phyloP scores from a whole-genome alignment of 305 asterid genomes.

The Euphrasia arctica region DNA sequence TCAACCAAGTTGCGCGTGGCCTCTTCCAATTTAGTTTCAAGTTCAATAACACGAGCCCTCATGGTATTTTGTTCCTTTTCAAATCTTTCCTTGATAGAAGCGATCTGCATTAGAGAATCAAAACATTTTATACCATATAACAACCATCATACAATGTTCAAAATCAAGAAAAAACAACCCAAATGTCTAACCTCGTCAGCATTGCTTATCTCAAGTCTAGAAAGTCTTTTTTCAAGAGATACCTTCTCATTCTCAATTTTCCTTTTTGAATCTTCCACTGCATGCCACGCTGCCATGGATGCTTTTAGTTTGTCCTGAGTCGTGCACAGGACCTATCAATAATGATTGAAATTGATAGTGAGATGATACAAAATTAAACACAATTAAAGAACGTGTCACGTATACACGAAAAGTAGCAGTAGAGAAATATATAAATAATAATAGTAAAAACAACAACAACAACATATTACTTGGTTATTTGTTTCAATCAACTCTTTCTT shows the following conservation, averaged over 20 bases:
- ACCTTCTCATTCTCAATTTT: conserved; percentile 61
- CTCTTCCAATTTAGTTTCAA: conserved; percentile 72
- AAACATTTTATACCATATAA: conserved; percentile 14
- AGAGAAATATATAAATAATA: background rate
- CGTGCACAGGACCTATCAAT: conserved; percentile 61
- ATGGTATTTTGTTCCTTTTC: conserved; percentile 64
- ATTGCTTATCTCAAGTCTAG: conserved; percentile 61
- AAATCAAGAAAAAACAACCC: conserved; percentile 14
- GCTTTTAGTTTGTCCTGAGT: conserved; percentile 80
- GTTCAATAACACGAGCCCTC: conserved; percentile 60
- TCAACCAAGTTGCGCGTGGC: conserved; percentile 43
- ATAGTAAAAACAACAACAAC: conserved; percentile 9
- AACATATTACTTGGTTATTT: conserved; percentile 61
- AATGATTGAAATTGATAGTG: conserved; percentile 5
- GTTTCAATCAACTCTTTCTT: conserved; percentile 66
- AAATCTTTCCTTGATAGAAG: conserved; percentile 46
- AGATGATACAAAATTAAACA: background rate
- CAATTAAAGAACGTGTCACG: background rate
- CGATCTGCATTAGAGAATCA: conserved; percentile 46
- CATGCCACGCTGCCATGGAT: conserved; percentile 58
- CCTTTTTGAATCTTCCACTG: conserved; percentile 70
- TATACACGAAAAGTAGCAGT: background rate
- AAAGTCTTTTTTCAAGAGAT: conserved; percentile 61
- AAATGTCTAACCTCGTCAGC: conserved; percentile 49
- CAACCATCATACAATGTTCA: conserved; percentile 20